These are phyloP conservation scores for Penicillium atrosanguineum DNA, from an alignment of 495 filamentous ascomycete genomes.

Conservation along the genomic window DNA sequence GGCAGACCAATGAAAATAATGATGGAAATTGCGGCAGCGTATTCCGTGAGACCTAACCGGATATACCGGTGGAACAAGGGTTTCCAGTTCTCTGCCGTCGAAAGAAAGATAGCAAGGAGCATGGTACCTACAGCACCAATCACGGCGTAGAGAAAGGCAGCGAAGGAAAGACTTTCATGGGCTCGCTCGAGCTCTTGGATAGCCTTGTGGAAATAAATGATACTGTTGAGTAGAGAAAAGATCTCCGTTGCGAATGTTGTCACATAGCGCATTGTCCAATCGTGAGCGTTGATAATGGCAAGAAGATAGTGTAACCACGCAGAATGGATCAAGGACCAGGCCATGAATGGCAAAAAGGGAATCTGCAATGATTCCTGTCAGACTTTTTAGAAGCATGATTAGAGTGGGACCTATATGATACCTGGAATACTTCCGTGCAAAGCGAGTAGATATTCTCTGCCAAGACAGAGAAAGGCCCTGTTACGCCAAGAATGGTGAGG, in stretches of 20 bases:
- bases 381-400: neutral
- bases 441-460: constrained; percentile 67
- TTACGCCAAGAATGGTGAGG: constrained; percentile 70
- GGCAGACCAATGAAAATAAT: constrained; percentile 67
- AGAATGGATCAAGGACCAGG: constrained; percentile 70
- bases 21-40: constrained; percentile 70
- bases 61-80: constrained; percentile 66
- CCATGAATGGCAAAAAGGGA: constrained; percentile 69
- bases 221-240: constrained; percentile 67
- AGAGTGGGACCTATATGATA: constrained; percentile 19
- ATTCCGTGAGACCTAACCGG: constrained; percentile 63
- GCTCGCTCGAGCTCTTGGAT: constrained; percentile 65
- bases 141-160: constrained; percentile 67
- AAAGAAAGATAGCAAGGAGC: constrained; percentile 63
- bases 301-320: constrained; percentile 69
- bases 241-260: constrained; percentile 71
- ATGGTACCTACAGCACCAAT: constrained; percentile 70
- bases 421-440: constrained; percentile 56
- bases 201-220: constrained; percentile 76
- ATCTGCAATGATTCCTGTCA: constrained; percentile 41
- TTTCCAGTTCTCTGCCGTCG: constrained; percentile 62
- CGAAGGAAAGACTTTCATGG: constrained; percentile 57
- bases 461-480: constrained; percentile 70
- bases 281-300: constrained; percentile 70
- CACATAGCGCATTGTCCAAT: constrained; percentile 77